Conservation (phyloP, 768 basidiomycete genomes). For the Suillus decipiens region DNA sequence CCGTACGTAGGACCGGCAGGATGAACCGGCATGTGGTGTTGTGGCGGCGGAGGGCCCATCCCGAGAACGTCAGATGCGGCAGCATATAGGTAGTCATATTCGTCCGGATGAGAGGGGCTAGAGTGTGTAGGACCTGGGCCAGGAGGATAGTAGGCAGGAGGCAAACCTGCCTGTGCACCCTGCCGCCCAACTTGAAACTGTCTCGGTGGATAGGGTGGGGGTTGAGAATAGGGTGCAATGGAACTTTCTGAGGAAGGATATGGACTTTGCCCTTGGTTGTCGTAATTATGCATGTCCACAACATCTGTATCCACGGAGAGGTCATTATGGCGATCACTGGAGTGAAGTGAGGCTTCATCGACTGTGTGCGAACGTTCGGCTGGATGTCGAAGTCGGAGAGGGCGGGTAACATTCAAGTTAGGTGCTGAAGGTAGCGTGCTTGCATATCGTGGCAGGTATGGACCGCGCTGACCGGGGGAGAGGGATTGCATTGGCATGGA, state of each 20-base stretch:
- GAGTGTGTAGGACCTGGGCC: conserved; percentile 11
- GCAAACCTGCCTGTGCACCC: conserved; percentile 26
- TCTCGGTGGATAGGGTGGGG: conserved; percentile 23
- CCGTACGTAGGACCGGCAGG: conserved; percentile 24
- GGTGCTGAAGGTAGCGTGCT: conserved; percentile 41
- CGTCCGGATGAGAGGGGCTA: conserved; percentile 34
- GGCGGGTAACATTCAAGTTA: conserved; percentile 20
- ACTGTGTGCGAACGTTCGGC: conserved; percentile 16
- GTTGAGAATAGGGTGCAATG: conserved; percentile 16
- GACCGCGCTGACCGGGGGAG: conserved; percentile 30
- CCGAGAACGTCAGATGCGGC: conserved; percentile 83
- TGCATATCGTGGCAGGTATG: conserved; percentile 41
- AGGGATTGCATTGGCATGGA: conserved; percentile 53
- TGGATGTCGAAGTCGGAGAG: conserved; percentile 23
- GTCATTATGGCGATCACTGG: conserved; percentile 34
- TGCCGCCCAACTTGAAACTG: conserved; percentile 31
- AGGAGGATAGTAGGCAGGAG: conserved; percentile 21
- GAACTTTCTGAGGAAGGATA: conserved; percentile 29
- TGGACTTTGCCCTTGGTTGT: conserved; percentile 37
- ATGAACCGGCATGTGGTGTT: conserved; percentile 22
- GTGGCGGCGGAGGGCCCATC: conserved; percentile 57
- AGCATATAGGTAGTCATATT: conserved; percentile 63
- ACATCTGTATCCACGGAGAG: conserved; percentile 37
- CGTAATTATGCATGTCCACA: conserved; percentile 39
- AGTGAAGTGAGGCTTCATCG: conserved; percentile 31